These are phyloP conservation scores for Zanthoxylum bungeanum DNA, from an alignment of 345 rosid genomes.

Conservation along the genomic window DNA sequence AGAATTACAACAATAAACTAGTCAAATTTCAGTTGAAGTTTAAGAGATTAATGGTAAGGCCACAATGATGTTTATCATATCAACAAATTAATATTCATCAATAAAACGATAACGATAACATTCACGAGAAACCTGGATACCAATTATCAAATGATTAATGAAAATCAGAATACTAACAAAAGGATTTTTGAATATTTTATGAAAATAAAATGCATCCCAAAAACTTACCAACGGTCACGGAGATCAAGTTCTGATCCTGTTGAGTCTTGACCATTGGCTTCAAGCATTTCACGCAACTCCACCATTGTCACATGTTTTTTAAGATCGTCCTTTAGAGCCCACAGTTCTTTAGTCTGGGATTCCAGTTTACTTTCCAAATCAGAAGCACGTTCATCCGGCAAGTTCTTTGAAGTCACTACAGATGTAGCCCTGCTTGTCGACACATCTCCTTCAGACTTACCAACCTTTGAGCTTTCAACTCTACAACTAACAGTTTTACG, in stretches of 20 bases:
- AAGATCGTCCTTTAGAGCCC: constrained; percentile 85
- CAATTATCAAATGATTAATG: too few relatives aligned
- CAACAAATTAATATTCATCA: background rate
- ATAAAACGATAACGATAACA: background rate
- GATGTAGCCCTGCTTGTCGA: constrained; percentile 34
- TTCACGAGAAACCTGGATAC: background rate
- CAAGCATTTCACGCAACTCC: constrained; percentile 85
- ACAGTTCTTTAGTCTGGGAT: constrained; percentile 73
- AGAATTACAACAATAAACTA: constrained; percentile 14
- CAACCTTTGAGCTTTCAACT: constrained; percentile 52
- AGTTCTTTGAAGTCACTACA: constrained; percentile 14
- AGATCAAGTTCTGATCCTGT: constrained; percentile 87
- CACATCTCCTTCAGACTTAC: constrained; percentile 45
- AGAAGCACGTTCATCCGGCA: constrained; percentile 21
- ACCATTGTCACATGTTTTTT: constrained; percentile 69
- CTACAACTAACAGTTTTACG: constrained; percentile 48
- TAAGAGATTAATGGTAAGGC: background rate
- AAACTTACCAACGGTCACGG: constrained; percentile 76
- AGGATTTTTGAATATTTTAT: background rate
- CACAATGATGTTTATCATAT: background rate
- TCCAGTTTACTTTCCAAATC: constrained; percentile 57
- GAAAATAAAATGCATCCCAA: background rate
- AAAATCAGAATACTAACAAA: background rate
- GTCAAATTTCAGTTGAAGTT: constrained; percentile 1
- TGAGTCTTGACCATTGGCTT: constrained; percentile 66